A percentile compares a stretch with the other conserved stretches of the same genome.
Conservation (phyloP, 2,329 filamentous ascomycete genomes). For the Nakataea oryzae region DNA sequence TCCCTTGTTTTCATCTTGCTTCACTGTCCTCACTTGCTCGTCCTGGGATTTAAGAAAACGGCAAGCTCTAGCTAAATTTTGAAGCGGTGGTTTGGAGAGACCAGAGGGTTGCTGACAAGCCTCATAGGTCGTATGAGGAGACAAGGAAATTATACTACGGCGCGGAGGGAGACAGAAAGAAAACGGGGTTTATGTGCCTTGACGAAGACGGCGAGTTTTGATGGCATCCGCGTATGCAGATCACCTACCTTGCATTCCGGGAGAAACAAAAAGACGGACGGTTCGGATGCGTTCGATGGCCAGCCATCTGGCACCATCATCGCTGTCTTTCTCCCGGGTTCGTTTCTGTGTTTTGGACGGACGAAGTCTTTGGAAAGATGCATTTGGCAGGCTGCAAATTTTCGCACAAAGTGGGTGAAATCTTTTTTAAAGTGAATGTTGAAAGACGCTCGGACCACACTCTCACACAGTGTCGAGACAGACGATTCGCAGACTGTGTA, state of each 20-base stretch:
- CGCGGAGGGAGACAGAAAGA: neutral
- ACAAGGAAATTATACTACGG: neutral
- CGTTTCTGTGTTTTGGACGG: neutral
- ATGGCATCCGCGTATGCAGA: neutral
- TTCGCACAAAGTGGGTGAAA: neutral
- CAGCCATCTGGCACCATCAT: neutral
- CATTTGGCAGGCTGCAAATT: neutral
- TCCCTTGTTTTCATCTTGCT: conserved; percentile 43
- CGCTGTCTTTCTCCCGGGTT: neutral
- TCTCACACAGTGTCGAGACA: neutral
- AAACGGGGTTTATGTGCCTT: neutral
- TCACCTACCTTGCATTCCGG: neutral
- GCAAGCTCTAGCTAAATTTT: conserved; percentile 58
- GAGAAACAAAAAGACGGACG: neutral
- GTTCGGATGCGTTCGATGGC: too few relatives aligned
- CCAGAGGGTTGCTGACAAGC: neutral
- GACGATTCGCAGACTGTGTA: neutral
- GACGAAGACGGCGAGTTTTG: neutral
- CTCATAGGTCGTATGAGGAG: neutral
- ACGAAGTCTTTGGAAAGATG: neutral
- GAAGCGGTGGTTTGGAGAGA: conserved; percentile 27
- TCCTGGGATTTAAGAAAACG: conserved; percentile 40
- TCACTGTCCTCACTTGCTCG: conserved; percentile 62
- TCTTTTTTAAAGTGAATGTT: neutral
- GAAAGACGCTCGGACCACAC: neutral